Conservation (phyloP, 495 filamentous ascomycete genomes). For the Talaromyces wortmannii region DNA sequence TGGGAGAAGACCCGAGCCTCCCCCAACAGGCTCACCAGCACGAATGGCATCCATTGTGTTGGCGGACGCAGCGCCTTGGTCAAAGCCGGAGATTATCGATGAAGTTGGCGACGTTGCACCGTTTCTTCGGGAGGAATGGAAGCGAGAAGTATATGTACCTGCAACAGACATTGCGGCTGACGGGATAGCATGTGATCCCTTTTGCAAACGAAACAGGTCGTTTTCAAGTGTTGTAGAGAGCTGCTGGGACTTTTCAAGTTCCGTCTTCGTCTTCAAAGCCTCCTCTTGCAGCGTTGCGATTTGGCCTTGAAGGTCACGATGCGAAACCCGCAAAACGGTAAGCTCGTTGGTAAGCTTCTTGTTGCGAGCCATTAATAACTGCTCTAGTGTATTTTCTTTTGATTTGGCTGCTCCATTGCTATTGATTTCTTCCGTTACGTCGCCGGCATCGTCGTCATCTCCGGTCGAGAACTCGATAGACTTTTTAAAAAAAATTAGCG, state of each 20-base stretch:
- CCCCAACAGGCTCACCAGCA: slow-evolving; percentile 67
- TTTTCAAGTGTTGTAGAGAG: slow-evolving; percentile 87
- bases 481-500: slow-evolving; percentile 24
- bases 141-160: slow-evolving; percentile 81
- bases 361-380: slow-evolving; percentile 85
- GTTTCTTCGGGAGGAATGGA: slow-evolving; percentile 66
- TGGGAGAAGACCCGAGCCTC: slow-evolving; percentile 84
- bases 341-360: slow-evolving; percentile 94
- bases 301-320: slow-evolving; percentile 80
- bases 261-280: slow-evolving; percentile 73
- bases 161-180: slow-evolving; percentile 85
- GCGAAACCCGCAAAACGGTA: slow-evolving; percentile 85
- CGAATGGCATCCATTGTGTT: slow-evolving; percentile 51
- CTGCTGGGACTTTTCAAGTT: slow-evolving; percentile 77
- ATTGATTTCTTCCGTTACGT: slow-evolving; percentile 18
- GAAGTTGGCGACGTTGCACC: slow-evolving; percentile 80
- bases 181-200: slow-evolving; percentile 77
- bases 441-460: slow-evolving; percentile 64
- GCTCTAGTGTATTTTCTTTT: slow-evolving; percentile 80
- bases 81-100: slow-evolving; percentile 95
- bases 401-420: slow-evolving; percentile 41
- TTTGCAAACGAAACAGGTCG: slow-evolving; percentile 80
- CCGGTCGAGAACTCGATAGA: slow-evolving; percentile 93
- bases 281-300: slow-evolving; percentile 77
- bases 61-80: slow-evolving; percentile 43